Evolutionary conservation across 371 early-diverging fungal genomes (phyloP).

Genomic region (Mortierella sp.): DNA sequence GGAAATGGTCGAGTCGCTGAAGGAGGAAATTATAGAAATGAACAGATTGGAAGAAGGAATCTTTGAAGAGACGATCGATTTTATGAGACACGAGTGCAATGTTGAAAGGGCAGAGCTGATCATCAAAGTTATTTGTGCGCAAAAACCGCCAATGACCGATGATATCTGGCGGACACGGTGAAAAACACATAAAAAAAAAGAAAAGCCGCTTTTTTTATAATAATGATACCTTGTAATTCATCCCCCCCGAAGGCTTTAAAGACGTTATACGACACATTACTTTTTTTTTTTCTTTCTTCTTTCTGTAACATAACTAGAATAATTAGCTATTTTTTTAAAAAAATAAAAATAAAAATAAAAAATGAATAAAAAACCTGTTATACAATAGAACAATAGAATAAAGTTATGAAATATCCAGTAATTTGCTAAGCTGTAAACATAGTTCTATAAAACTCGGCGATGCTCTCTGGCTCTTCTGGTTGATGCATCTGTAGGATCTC

Average conservation of each 20-base stretch:
- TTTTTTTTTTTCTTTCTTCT: too few species aligned
- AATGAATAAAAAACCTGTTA: not conserved
- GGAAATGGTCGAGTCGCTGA: slow-evolving; percentile 39
- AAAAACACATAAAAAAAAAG: not conserved
- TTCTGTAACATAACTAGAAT: too few species aligned
- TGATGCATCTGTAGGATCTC: slow-evolving; percentile 64
- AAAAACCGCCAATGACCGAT: slow-evolving; percentile 46
- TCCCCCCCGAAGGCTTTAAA: too few species aligned
- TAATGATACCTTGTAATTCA: too few species aligned
- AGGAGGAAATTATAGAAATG: slow-evolving; percentile 41
- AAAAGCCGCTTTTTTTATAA: too few species aligned
- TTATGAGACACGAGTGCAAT: slow-evolving; percentile 33
- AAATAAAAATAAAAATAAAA: slow-evolving; percentile 1
- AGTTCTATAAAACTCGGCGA: slow-evolving; percentile 61
- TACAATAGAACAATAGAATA: not conserved
- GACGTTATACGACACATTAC: not conserved
- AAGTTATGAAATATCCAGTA: not conserved
- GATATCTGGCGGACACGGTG: slow-evolving; percentile 36
- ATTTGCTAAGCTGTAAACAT: slow-evolving; percentile 35
- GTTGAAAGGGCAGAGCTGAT: slow-evolving; percentile 33
- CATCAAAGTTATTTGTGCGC: slow-evolving; percentile 52
- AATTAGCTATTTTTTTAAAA: too few species aligned
- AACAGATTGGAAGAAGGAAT: slow-evolving; percentile 37
- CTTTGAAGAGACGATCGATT: slow-evolving; percentile 42
- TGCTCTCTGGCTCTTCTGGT: slow-evolving; percentile 60